phyloP scores from a whole-genome alignment of 2,329 filamentous ascomycete species.

The Didymella glomerata region DNA sequence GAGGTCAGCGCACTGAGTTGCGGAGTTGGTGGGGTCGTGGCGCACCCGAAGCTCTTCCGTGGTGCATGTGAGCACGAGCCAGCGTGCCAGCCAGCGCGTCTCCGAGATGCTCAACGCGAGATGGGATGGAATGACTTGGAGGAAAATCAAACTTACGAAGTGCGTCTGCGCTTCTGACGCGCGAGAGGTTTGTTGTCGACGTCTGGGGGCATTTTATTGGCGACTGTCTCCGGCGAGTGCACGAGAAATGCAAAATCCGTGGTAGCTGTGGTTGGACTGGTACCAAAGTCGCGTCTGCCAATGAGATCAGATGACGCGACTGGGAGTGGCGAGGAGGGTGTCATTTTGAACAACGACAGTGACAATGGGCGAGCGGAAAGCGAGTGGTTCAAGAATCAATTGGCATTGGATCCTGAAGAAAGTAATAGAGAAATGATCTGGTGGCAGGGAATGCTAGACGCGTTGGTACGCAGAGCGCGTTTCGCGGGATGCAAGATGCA shows the following conservation, averaged over 20 bases:
- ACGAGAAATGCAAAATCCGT: constrained; percentile 64
- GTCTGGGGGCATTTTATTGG: constrained; percentile 63
- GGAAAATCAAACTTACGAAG: constrained; percentile 59
- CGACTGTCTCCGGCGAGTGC: constrained; percentile 65
- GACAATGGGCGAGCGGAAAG: constrained; percentile 13
- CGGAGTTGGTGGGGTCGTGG: constrained; percentile 33
- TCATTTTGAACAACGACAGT: constrained; percentile 25
- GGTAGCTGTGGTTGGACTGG: constrained; percentile 34
- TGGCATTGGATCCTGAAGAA: constrained; percentile 26
- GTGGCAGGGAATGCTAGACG: constrained; percentile 43
- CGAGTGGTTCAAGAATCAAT: constrained; percentile 20
- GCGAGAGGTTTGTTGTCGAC: constrained; percentile 68
- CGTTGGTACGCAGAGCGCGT: constrained; percentile 19
- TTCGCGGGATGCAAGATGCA: constrained; percentile 15
- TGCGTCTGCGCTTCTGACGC: constrained; percentile 68
- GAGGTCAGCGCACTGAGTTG: constrained; percentile 38
- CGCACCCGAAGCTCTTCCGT: constrained; percentile 32
- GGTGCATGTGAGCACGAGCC: constrained; percentile 35
- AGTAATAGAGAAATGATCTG: constrained; percentile 28
- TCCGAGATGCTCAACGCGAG: constrained; percentile 31
- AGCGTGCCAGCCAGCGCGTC: constrained; percentile 35
- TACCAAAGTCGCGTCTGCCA: constrained; percentile 26
- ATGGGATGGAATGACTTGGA: constrained; percentile 25
- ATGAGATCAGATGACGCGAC: constrained; percentile 38
- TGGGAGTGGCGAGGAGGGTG: constrained; percentile 38